Percentiles rank a stretch among this genome's conserved stretches.
Evolutionary conservation across 352 stramenopile species (phyloP).

Genomic region (Thraustotheca clavata): DNA sequence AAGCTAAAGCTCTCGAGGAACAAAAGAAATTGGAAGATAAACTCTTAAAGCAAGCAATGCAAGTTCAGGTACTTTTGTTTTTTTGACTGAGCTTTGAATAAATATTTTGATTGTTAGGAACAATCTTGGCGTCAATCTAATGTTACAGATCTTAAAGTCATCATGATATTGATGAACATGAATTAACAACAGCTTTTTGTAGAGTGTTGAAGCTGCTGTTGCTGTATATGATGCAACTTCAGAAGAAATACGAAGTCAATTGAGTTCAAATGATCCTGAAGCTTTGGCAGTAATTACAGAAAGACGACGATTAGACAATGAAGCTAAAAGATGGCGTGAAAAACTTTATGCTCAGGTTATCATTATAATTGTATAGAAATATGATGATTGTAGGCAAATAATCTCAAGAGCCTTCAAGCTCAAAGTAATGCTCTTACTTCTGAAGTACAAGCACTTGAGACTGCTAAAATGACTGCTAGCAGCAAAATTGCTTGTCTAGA

Average conservation of each 20-base stretch:
- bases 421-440: not conserved
- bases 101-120: not conserved
- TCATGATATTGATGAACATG: not conserved
- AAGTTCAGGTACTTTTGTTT: too few species aligned
- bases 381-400: not conserved
- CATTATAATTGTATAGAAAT: not conserved
- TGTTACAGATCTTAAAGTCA: not conserved
- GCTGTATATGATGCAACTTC: constrained; percentile 11
- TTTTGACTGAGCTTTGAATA: constrained; percentile 8
- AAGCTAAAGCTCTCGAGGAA: not conserved
- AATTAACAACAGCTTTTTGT: not conserved
- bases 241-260: not conserved
- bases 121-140: not conserved
- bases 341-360: constrained; percentile 4
- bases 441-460: not conserved
- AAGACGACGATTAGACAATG: not conserved
- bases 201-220: not conserved
- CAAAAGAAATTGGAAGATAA: constrained; percentile 26
- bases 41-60: constrained; percentile 42
- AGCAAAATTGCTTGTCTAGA: not conserved
- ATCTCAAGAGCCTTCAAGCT: not conserved
- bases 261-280: not conserved
- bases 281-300: not conserved
- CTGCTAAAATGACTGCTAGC: not conserved
- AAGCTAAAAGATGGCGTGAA: not conserved